These are phyloP conservation scores for Pontederia paniculata DNA, from an alignment of 176 grass and related monocot species.

Conservation along the genomic window DNA sequence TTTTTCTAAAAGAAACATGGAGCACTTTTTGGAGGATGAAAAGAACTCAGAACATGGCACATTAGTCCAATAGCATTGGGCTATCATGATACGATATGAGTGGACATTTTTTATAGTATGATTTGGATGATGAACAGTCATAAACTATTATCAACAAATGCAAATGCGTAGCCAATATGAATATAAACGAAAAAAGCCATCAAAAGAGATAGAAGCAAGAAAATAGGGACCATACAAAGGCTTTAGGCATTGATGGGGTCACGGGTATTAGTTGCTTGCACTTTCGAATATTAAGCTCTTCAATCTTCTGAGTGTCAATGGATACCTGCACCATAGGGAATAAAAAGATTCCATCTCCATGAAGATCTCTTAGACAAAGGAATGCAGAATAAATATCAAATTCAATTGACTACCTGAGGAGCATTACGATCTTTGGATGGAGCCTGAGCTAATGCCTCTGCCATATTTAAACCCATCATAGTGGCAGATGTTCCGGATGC, in stretches of 20 bases:
- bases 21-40: too few species aligned
- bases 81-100: too few species aligned
- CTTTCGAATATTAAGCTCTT: conserved; percentile 48
- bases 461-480: conserved; percentile 44
- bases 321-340: conserved; percentile 32
- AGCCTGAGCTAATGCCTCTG: conserved; percentile 55
- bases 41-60: too few species aligned
- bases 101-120: too few species aligned
- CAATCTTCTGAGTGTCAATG: conserved; percentile 57
- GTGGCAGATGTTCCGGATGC: conserved; percentile 13
- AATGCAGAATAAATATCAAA: background rate
- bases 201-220: too few species aligned
- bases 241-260: conserved; percentile 57
- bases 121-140: too few species aligned
- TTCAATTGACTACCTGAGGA: conserved; percentile 43
- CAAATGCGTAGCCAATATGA: too few species aligned
- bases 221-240: conserved; percentile 22
- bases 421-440: conserved; percentile 35
- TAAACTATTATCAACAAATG: too few species aligned
- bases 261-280: conserved; percentile 48
- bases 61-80: too few species aligned
- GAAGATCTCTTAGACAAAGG: background rate
- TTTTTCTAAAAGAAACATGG: too few species aligned
- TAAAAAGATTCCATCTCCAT: background rate
- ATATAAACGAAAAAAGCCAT: too few species aligned